A percentile compares a stretch with the other conserved stretches of the same genome.
Conservation (phyloP, 2,329 filamentous ascomycete species). For the Nemania sp. region DNA sequence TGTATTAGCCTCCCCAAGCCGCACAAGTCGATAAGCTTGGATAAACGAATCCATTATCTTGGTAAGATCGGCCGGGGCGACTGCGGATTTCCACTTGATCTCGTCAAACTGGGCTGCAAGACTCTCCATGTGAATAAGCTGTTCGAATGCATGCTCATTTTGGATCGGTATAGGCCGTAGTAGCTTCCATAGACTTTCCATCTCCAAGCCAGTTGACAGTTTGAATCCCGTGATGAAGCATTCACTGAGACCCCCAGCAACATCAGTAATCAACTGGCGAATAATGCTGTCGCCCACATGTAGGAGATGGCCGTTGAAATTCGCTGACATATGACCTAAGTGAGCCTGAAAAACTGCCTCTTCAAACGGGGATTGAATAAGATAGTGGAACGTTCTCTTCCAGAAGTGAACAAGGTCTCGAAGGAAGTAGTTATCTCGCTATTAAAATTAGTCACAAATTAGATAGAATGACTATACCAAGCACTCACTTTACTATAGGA, state of each 20-base stretch:
- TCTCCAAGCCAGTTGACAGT: constrained; percentile 74
- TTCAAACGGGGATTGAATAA: constrained; percentile 55
- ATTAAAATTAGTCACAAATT: constrained; percentile 16
- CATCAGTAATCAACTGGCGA: constrained; percentile 45
- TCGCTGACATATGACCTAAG: constrained; percentile 54
- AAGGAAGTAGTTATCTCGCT: constrained; percentile 44
- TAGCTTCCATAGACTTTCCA: constrained; percentile 77
- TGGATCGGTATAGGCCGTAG: constrained; percentile 68
- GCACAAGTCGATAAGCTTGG: constrained; percentile 60
- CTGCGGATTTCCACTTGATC: constrained; percentile 62
- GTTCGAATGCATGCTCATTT: constrained; percentile 50
- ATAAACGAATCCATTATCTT: constrained; percentile 59
- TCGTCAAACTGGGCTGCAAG: constrained; percentile 64
- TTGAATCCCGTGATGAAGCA: constrained; percentile 73
- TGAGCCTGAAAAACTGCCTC: constrained; percentile 69
- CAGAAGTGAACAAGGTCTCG: constrained; percentile 57
- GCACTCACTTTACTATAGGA: constrained; percentile 41
- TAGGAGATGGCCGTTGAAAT: constrained; percentile 45
- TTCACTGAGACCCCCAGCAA: constrained; percentile 51
- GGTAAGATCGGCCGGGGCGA: constrained; percentile 55
- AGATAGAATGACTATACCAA: neutral
- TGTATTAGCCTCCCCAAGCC: constrained; percentile 49
- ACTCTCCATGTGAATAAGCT: constrained; percentile 56
- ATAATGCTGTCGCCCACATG: constrained; percentile 35
- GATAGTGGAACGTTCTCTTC: constrained; percentile 56